Conservation (phyloP, 1,284 basidiomycete species). For the Moniliophthora roreri region DNA sequence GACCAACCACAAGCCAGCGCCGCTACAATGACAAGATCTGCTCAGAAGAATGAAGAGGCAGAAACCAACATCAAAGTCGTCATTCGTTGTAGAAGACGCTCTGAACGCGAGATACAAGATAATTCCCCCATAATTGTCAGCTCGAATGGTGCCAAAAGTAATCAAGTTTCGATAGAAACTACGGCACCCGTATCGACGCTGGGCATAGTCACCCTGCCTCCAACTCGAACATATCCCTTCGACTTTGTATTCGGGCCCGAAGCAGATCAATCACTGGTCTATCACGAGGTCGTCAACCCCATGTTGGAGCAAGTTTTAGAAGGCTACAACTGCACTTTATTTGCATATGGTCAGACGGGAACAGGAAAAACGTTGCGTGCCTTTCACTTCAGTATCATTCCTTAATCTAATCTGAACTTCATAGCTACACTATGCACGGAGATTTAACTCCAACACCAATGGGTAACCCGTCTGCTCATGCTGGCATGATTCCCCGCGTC, state of each 20-base stretch:
- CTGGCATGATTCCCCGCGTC: conserved; percentile 97
- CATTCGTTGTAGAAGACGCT: conserved; percentile 79
- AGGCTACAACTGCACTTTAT: conserved; percentile 98
- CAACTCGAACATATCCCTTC: conserved; percentile 86
- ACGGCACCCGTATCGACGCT: conserved; percentile 62
- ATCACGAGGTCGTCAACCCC: conserved; percentile 89
- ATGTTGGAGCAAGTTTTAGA: conserved; percentile 92
- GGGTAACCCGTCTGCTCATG: conserved; percentile 86
- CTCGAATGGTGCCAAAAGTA: conserved; percentile 70
- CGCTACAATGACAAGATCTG: conserved; percentile 14
- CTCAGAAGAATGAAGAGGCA: conserved; percentile 33
- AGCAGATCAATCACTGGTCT: conserved; percentile 94
- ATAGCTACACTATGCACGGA: conserved; percentile 93
- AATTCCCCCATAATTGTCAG: conserved; percentile 83
- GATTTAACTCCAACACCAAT: conserved; percentile 81
- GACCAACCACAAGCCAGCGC: conserved; percentile 21
- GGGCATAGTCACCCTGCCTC: conserved; percentile 64
- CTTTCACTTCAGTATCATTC: conserved; percentile 1
- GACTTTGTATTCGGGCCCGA: conserved; percentile 96
- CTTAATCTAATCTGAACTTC: conserved; percentile 11
- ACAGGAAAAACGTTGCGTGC: conserved; percentile 95
- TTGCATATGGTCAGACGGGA: conserved; percentile 98
- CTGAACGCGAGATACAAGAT: conserved; percentile 80
- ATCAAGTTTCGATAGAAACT: conserved; percentile 80
- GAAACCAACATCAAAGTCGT: conserved; percentile 91